Evolutionary conservation across 2,329 filamentous ascomycete species (phyloP).

Genomic region (Trichoderma sp.): DNA sequence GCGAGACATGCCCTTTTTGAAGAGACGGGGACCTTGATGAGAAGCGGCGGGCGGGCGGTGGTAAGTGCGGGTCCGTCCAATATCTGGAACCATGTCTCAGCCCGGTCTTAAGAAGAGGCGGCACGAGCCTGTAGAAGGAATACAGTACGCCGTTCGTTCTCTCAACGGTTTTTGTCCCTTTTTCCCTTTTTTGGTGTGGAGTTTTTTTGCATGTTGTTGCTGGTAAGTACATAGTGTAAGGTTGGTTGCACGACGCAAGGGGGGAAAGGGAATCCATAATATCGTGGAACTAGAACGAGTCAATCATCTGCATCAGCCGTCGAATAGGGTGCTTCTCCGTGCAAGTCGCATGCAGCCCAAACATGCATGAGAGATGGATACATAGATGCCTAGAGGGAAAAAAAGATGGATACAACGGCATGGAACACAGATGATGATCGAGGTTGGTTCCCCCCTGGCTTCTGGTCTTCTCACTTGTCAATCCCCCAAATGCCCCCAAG

Average conservation of each 20-base stretch:
- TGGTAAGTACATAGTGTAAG: not conserved
- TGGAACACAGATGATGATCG: not conserved
- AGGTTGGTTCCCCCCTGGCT: not conserved
- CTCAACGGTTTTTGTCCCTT: not conserved
- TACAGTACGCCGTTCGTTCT: not conserved
- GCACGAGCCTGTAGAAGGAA: not conserved
- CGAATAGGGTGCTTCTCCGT: not conserved
- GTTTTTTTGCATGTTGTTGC: not conserved
- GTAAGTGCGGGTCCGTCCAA: slow-evolving; percentile 3
- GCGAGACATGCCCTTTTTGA: slow-evolving; percentile 3
- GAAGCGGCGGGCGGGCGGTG: slow-evolving; percentile 1
- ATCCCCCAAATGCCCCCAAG: not conserved
- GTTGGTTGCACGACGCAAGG: not conserved
- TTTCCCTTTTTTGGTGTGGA: not conserved
- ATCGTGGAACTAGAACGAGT: not conserved
- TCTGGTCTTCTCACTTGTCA: not conserved
- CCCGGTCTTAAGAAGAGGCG: not conserved
- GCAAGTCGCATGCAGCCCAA: not conserved
- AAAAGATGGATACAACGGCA: not conserved
- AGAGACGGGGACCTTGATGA: not conserved
- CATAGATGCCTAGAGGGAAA: not conserved
- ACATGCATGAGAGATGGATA: not conserved
- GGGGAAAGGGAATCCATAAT: not conserved
- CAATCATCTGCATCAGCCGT: not conserved
- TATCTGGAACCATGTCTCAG: not conserved